Evolutionary conservation across 2,329 filamentous ascomycete genomes (phyloP).

Genomic region (Fusarium tupiense): DNA sequence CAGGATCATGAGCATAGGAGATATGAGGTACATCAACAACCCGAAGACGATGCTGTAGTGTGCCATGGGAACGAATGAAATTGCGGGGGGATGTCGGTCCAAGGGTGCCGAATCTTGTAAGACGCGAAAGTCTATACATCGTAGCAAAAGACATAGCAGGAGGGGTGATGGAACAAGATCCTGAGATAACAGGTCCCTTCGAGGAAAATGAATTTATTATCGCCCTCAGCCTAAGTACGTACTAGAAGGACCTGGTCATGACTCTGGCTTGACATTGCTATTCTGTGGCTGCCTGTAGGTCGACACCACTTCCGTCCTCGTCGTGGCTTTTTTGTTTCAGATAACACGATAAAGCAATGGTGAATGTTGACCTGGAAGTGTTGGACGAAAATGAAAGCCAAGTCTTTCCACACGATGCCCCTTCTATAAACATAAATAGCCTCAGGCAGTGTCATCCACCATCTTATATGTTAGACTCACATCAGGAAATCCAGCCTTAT

Average conservation of each 20-base stretch:
- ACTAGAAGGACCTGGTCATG: fast-evolving
- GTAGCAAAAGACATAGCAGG: background rate
- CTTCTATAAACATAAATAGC: background rate
- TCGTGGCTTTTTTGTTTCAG: background rate
- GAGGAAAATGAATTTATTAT: background rate
- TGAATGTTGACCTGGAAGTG: fast-evolving
- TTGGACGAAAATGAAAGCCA: fast-evolving
- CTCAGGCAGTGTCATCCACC: background rate
- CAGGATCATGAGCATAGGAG: background rate
- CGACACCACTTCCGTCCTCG: background rate
- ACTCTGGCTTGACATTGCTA: background rate
- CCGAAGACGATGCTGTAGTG: background rate
- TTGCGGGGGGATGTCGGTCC: background rate
- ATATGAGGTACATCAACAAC: background rate
- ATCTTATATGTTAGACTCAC: too few species aligned
- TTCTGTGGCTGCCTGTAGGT: background rate
- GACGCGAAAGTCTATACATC: background rate
- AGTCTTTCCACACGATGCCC: background rate
- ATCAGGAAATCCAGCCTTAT: fast-evolving
- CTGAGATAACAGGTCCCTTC: background rate
- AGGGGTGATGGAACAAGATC: too few species aligned
- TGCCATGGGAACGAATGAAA: background rate
- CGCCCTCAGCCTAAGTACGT: background rate
- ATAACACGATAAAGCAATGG: fast-evolving
- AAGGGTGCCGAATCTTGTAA: background rate